These are phyloP conservation scores for Symmetrospora coprosmae DNA, from an alignment of 768 basidiomycete species.

Conservation along the genomic window DNA sequence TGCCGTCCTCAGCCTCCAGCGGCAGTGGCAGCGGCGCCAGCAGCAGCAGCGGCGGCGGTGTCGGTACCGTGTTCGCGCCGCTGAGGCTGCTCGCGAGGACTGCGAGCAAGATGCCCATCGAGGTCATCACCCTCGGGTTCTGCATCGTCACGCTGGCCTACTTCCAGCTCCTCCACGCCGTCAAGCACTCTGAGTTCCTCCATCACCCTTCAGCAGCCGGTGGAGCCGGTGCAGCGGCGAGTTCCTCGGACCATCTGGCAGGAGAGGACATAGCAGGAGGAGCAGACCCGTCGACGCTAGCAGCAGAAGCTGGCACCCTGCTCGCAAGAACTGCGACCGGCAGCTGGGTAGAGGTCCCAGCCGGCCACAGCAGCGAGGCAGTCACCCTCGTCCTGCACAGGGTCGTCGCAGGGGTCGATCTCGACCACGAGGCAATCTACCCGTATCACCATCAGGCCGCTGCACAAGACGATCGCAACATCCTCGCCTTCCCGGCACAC, in stretches of 20 bases:
- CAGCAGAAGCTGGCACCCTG: no score
- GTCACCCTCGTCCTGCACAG: background rate
- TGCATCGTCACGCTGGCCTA: slow-evolving; percentile 83
- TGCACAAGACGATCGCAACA: background rate
- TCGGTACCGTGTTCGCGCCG: no score
- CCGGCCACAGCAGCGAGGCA: background rate
- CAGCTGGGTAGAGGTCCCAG: background rate
- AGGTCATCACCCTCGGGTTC: slow-evolving; percentile 55
- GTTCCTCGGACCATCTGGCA: background rate
- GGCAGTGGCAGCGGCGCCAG: no score
- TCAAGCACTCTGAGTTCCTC: slow-evolving; percentile 49
- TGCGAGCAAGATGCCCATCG: slow-evolving; percentile 28
- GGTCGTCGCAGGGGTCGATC: slow-evolving; percentile 1
- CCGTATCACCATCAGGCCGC: no score
- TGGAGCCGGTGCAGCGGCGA: background rate
- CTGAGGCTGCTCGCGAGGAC: slow-evolving; percentile 23
- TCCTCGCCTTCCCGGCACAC: slow-evolving; percentile 7
- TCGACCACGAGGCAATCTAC: background rate
- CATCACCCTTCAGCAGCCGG: slow-evolving; percentile 29
- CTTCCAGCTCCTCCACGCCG: slow-evolving; percentile 77
- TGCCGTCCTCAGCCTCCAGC: no score
- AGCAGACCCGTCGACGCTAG: no score
- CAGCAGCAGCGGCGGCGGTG: no score
- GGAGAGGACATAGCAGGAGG: no score
- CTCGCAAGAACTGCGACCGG: no score